Evolutionary conservation across 768 basidiomycete genomes (phyloP).

Genomic region (Amanita phalloides): DNA sequence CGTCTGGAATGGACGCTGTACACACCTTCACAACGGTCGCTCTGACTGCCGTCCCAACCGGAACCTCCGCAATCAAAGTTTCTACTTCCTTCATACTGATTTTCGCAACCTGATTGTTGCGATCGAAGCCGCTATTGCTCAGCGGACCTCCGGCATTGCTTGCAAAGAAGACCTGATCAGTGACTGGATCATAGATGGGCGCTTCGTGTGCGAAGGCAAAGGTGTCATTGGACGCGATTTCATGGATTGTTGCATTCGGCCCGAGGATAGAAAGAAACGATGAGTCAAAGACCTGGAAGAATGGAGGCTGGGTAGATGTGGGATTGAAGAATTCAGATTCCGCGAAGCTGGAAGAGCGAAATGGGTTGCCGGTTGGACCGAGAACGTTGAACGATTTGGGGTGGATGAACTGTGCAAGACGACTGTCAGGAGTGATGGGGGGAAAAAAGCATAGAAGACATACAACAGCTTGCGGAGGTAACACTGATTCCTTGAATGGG

Average conservation of each 20-base stretch:
- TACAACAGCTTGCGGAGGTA: conserved; percentile 22
- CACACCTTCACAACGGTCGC: conserved; percentile 36
- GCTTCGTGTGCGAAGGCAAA: conserved; percentile 77
- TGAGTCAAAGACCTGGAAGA: conserved; percentile 43
- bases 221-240: conserved; percentile 48
- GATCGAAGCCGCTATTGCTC: conserved; percentile 50
- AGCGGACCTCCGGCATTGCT: conserved; percentile 59
- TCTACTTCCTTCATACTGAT: conserved; percentile 51
- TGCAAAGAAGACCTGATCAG: conserved; percentile 65
- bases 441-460: conserved; percentile 5
- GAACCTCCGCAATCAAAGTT: conserved; percentile 25
- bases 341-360: conserved; percentile 25
- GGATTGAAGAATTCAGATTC: conserved; percentile 44
- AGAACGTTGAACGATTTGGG: conserved; percentile 43
- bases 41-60: conserved; percentile 26
- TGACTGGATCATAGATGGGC: conserved; percentile 53
- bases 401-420: conserved; percentile 32
- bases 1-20: not conserved
- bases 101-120: conserved; percentile 53
- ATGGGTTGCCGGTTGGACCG: conserved; percentile 25
- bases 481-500: not conserved
- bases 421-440: not conserved
- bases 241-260: conserved; percentile 38
- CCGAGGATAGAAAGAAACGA: conserved; percentile 55
- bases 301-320: conserved; percentile 42